Evolutionary conservation across 306 rosid genomes (phyloP).

Genomic region (Phaseolus lunatus): DNA sequence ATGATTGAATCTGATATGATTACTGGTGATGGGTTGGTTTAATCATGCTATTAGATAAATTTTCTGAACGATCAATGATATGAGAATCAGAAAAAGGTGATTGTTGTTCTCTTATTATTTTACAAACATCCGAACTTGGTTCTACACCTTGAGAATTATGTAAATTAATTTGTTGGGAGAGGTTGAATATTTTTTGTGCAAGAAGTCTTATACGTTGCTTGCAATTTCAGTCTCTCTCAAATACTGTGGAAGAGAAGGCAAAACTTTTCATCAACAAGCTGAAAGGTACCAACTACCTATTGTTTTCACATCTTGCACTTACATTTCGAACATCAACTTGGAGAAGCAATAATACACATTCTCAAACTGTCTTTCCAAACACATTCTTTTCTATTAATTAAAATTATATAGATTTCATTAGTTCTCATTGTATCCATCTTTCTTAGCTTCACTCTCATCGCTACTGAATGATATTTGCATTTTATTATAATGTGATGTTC

Average conservation of each 20-base stretch:
- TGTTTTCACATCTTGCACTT: neutral
- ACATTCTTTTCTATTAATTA: neutral
- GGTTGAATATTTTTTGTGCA: neutral
- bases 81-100: neutral
- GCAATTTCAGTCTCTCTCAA: conserved; percentile 72
- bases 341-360: too few relatives aligned
- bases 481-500: neutral
- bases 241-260: conserved; percentile 83
- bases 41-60: neutral
- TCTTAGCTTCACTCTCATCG: too few relatives aligned
- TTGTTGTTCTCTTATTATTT: neutral
- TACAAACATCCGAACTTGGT: too few relatives aligned
- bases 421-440: neutral
- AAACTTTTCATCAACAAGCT: conserved; percentile 81
- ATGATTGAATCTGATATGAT: conserved; percentile 7
- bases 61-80: neutral
- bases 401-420: neutral
- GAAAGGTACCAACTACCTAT: conserved; percentile 56
- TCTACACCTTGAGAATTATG: too few relatives aligned
- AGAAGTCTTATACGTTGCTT: conserved; percentile 6
- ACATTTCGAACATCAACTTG: neutral
- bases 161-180: neutral
- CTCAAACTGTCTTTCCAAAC: neutral
- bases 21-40: neutral
- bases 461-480: too few relatives aligned